A percentile compares a stretch with the other conserved stretches of the same genome.
Evolutionary conservation across 768 basidiomycete genomes (phyloP).

Genomic region (Postia placenta): DNA sequence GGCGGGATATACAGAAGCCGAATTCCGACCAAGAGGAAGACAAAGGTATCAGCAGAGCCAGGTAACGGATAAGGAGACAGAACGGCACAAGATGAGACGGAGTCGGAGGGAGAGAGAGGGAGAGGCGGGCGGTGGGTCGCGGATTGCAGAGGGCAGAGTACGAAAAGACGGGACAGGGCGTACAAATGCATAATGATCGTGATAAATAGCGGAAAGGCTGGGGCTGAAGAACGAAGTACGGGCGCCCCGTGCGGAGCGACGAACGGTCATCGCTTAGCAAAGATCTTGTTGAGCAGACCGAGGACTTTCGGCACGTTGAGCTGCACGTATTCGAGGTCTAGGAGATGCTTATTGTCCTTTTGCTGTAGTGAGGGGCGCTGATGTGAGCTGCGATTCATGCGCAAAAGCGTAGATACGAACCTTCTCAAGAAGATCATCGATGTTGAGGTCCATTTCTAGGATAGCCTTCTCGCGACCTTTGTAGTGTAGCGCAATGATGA

Average conservation of each 20-base stretch:
- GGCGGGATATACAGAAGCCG: background rate
- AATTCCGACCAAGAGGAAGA: background rate
- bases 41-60: background rate
- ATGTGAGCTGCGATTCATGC: background rate
- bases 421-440: constrained; percentile 97
- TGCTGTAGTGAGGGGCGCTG: constrained; percentile 58
- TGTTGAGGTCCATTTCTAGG: constrained; percentile 98
- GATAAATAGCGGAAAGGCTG: constrained; percentile 3
- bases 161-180: background rate
- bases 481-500: constrained; percentile 98
- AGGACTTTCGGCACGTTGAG: constrained; percentile 94
- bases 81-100: too few species aligned
- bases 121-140: background rate
- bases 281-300: constrained; percentile 89
- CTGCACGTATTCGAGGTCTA: constrained; percentile 98
- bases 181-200: constrained; percentile 6
- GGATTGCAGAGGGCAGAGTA: too few species aligned
- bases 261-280: constrained; percentile 67
- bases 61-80: background rate
- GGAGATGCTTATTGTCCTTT: constrained; percentile 96
- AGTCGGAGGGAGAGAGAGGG: background rate
- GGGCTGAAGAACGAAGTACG: background rate
- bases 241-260: background rate
- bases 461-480: constrained; percentile 99
- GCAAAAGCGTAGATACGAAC: constrained; percentile 34